Conservation (phyloP, 2,329 filamentous ascomycete genomes). For the Pseudocercospora cruenta region DNA sequence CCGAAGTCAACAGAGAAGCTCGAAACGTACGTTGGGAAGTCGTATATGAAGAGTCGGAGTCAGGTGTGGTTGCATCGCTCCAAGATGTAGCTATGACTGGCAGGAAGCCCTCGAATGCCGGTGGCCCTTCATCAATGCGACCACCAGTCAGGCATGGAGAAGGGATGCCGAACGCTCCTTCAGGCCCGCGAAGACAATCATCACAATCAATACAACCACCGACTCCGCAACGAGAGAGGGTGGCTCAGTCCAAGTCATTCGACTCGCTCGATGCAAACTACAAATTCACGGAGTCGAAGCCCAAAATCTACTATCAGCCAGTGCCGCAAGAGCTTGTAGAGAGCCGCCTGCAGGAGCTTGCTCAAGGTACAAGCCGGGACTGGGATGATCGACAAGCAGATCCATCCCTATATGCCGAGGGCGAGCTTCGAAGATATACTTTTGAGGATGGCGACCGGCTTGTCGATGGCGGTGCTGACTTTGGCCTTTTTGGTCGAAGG, state of each 20-base stretch:
- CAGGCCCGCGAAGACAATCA: conserved; percentile 25
- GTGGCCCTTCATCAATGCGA: not conserved
- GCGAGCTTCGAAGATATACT: conserved; percentile 45
- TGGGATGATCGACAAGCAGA: conserved; percentile 43
- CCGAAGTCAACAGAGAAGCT: conserved; percentile 56
- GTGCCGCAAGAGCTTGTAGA: conserved; percentile 67
- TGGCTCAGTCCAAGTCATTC: conserved; percentile 26
- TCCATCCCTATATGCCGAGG: conserved; percentile 33
- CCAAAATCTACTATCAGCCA: conserved; percentile 67
- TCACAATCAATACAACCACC: conserved; percentile 22
- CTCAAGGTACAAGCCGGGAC: conserved; percentile 47
- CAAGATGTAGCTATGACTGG: conserved; percentile 29
- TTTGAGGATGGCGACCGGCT: conserved; percentile 51
- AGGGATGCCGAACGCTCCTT: conserved; percentile 32
- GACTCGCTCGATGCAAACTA: conserved; percentile 62
- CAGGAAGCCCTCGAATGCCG: not conserved
- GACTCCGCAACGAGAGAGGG: conserved; percentile 12
- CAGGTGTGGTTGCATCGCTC: conserved; percentile 49
- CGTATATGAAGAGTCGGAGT: conserved; percentile 61
- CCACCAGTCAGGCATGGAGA: conserved; percentile 25
- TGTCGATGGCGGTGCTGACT: conserved; percentile 47
- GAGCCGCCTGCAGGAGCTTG: conserved; percentile 65
- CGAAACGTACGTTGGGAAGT: conserved; percentile 69
- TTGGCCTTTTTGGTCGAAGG: conserved; percentile 36
- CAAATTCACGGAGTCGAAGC: conserved; percentile 62